Base-by-base conservation (phyloP, 148 eudicot species). In the Talinum fruticosum region DNA sequence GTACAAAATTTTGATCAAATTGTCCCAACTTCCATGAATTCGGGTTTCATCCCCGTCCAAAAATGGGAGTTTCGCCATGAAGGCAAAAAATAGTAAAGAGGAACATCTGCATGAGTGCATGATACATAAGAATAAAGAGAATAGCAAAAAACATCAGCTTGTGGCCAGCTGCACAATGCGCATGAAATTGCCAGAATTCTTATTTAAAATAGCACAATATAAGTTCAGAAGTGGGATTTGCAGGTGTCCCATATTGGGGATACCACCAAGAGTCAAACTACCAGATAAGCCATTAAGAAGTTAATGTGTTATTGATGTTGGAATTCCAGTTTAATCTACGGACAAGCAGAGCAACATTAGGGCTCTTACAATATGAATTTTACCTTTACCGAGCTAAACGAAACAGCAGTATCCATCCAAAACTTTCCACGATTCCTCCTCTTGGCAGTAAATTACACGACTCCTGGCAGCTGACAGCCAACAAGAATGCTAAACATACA, bases 401-500 rank as follows among this genome's bases (percentile, higher is more conserved):
- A 62, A 12, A 86, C 32, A 62, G 14, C 81, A 82, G 81, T 88
- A 88, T 86, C 79, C 66, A 84, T 80, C 84, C 89, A 86, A 88
- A 88, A 88, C 82, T 82, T 83, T 78, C 73, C 77, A 76, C 61
- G 76, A 61, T 81, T 76, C 84, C 79, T 84, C 85, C 72, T 80
- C 87, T 84, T 76, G 80, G 84, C 82, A 71, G 86, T 81, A 86
- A 79, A 82, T 82, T 82, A 86, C 86, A 86, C 30, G 77, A 84
- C 78, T 78, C 65, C 71, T 38, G 82, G 86, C 74, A 75, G 75
- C 81, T 72, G 86, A 80, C 79, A 75, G 79, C 83, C 87, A 82
- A 72, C 82, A 87, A 79, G 84, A 87, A 83, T 81, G 77, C 76
- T 85, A 83, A 81, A 76, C 78, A 62, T 83, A 87, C 88, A 87